Percentiles rank a stretch among this genome's conserved stretches.
Conservation (phyloP, 2,329 filamentous ascomycete species). For the Colletotrichum aenigma region DNA sequence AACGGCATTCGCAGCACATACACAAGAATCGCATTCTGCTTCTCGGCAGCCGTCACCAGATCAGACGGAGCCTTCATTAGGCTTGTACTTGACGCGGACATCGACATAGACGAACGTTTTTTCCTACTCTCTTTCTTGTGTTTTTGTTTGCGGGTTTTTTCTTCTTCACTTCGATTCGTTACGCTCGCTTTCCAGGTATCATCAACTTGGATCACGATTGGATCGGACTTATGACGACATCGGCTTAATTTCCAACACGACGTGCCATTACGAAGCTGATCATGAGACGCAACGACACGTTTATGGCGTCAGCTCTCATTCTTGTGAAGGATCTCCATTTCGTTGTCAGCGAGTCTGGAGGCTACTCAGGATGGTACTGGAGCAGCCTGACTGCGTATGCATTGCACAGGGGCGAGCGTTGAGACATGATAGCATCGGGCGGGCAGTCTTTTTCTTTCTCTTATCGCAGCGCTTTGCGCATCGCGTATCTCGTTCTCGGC, state of each 20-base stretch:
- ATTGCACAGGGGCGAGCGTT: conserved; percentile 6
- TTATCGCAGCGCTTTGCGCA: not conserved
- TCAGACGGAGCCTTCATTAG: conserved; percentile 16
- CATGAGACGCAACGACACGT: conserved; percentile 10
- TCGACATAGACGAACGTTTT: conserved; percentile 22
- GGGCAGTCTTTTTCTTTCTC: not conserved
- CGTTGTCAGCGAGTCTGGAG: not conserved
- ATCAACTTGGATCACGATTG: conserved; percentile 3
- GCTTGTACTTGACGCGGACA: conserved; percentile 22
- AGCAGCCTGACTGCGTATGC: not conserved
- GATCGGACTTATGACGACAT: conserved; percentile 14
- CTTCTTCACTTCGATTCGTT: not conserved
- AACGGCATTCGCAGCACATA: conserved; percentile 17
- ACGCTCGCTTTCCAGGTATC: conserved; percentile 5
- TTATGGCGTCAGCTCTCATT: not conserved
- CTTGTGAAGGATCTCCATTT: not conserved
- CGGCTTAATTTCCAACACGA: conserved; percentile 4
- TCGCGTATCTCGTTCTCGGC: not conserved
- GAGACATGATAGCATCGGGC: conserved; percentile 1
- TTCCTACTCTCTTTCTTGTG: not conserved
- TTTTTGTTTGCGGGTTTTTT: not conserved
- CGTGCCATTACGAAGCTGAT: conserved; percentile 11
- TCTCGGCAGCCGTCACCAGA: conserved; percentile 22
- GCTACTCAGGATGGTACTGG: not conserved
- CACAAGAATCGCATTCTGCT: conserved; percentile 21